These are phyloP conservation scores for Capillidium heterosporum DNA, from an alignment of 371 early-diverging fungal species.

Conservation along the genomic window DNA sequence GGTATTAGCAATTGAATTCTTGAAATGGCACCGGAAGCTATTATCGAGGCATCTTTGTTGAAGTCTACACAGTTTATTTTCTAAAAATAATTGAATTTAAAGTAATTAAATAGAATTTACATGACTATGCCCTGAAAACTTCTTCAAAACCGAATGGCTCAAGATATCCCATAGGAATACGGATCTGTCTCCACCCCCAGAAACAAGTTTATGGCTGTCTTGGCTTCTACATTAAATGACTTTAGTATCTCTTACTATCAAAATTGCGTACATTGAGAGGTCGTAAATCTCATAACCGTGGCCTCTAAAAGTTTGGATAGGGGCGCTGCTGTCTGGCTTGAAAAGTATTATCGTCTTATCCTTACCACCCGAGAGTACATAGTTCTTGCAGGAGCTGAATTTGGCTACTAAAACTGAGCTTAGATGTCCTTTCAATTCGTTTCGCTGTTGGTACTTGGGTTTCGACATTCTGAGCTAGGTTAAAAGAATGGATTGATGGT, in stretches of 20 bases:
- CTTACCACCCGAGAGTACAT: neutral
- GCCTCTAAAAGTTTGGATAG: neutral
- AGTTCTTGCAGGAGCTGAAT: no score
- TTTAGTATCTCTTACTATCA: neutral
- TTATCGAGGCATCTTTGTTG: conserved; percentile 54
- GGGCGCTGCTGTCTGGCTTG: neutral
- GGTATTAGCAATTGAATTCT: neutral
- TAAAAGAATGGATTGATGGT: no score
- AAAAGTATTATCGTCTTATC: neutral
- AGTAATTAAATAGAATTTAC: conserved; percentile 15
- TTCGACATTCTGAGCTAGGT: no score
- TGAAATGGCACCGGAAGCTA: conserved; percentile 40
- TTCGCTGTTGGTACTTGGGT: no score
- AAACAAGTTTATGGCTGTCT: neutral
- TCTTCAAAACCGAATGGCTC: conserved; percentile 44
- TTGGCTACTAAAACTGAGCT: no score
- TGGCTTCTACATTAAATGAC: neutral
- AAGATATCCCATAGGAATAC: conserved; percentile 15
- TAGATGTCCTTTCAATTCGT: no score
- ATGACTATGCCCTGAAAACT: conserved; percentile 67
- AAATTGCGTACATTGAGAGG: neutral
- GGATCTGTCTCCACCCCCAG: neutral
- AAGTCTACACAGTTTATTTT: conserved; percentile 69
- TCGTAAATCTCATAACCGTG: neutral
- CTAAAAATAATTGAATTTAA: conserved; percentile 11